Percentiles rank a stretch among this genome's conserved stretches.
These are phyloP conservation scores for Cicer pinnatifidum DNA, from an alignment of 306 rosid genomes.

Conservation along the genomic window DNA sequence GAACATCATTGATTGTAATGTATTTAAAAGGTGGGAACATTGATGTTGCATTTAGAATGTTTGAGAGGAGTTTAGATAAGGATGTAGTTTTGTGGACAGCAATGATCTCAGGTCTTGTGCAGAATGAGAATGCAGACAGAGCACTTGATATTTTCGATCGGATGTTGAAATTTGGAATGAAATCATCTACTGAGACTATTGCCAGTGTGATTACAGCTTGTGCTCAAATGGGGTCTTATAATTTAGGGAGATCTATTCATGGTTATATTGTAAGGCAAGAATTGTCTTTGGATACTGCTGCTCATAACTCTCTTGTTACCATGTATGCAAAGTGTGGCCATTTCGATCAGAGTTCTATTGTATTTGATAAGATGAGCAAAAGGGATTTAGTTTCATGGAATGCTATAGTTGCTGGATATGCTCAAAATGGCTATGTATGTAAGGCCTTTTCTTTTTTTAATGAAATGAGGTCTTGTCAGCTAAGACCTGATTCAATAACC, in stretches of 20 bases:
- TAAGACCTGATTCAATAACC: constrained; percentile 72
- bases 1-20: constrained; percentile 65
- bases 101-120: constrained; percentile 81
- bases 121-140: constrained; percentile 60
- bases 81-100: constrained; percentile 83
- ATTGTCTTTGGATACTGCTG: constrained; percentile 59
- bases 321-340: constrained; percentile 78
- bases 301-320: constrained; percentile 72
- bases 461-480: constrained; percentile 60
- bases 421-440: constrained; percentile 63
- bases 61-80: constrained; percentile 49
- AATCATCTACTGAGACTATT: constrained; percentile 67
- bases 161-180: constrained; percentile 58
- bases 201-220: constrained; percentile 75
- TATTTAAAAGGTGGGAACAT: constrained; percentile 61
- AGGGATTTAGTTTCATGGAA: constrained; percentile 86
- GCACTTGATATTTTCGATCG: constrained; percentile 55
- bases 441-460: constrained; percentile 62
- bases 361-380: constrained; percentile 57
- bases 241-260: constrained; percentile 63
- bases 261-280: constrained; percentile 64
- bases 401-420: constrained; percentile 66
- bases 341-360: constrained; percentile 55
- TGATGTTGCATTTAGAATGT: constrained; percentile 60
- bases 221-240: constrained; percentile 58